phyloP scores from a whole-genome alignment of 345 rosid species.

The Citrus inodora region DNA sequence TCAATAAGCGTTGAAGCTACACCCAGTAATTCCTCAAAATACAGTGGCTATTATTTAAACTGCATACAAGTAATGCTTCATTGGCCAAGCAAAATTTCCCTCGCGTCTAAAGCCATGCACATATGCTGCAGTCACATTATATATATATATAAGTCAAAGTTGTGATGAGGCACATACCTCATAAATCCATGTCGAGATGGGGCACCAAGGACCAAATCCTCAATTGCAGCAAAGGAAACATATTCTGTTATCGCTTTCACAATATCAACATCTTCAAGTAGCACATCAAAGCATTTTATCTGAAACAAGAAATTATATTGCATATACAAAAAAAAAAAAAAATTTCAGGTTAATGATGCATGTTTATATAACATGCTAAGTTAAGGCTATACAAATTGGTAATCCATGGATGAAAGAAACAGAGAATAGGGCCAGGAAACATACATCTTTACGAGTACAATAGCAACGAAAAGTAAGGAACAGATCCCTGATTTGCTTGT shows the following conservation, averaged over 20 bases:
- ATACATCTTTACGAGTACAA: conserved; percentile 82
- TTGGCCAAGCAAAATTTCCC: not conserved
- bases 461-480: conserved; percentile 83
- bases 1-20: not conserved
- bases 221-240: conserved; percentile 62
- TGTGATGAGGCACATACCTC: conserved; percentile 30
- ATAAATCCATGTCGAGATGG: conserved; percentile 66
- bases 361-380: not conserved
- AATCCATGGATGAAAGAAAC: no score
- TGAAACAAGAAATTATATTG: conserved; percentile 15
- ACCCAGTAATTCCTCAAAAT: not conserved
- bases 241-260: conserved; percentile 72
- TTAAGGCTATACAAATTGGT: not conserved
- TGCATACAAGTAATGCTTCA: not conserved
- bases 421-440: not conserved
- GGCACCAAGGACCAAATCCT: conserved; percentile 80
- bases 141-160: not conserved
- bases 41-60: not conserved
- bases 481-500: conserved; percentile 51
- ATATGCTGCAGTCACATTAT: not conserved
- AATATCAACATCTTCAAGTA: conserved; percentile 61
- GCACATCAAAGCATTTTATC: conserved; percentile 63
- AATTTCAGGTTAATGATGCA: not conserved
- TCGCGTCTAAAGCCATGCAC: not conserved
- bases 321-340: not conserved